Conservation (phyloP, 345 rosid species). For the Kandelia obovata region DNA sequence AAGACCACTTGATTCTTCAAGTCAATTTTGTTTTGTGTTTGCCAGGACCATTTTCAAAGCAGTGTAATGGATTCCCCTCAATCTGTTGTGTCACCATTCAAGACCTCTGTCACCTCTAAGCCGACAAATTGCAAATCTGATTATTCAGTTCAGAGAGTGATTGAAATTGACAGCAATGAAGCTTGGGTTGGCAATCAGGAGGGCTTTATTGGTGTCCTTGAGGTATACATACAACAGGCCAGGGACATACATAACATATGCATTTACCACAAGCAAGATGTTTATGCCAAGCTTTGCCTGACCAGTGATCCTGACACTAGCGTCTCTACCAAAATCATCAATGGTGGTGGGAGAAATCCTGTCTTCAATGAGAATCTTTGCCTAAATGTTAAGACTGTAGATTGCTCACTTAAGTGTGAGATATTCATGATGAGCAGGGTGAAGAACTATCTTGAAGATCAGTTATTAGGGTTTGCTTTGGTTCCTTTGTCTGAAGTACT, state of each 20-base stretch:
- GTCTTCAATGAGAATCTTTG: slow-evolving; percentile 71
- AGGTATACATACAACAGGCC: slow-evolving; percentile 86
- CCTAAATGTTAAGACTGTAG: slow-evolving; percentile 66
- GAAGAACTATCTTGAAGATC: slow-evolving; percentile 95
- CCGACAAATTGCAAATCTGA: slow-evolving; percentile 55
- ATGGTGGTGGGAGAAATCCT: slow-evolving; percentile 98
- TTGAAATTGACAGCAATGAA: slow-evolving; percentile 37
- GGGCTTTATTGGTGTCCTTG: slow-evolving; percentile 59
- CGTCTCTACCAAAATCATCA: slow-evolving; percentile 83
- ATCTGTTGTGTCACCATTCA: slow-evolving; percentile 89
- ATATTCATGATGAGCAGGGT: slow-evolving; percentile 98
- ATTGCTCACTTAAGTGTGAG: slow-evolving; percentile 85
- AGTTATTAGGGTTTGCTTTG: slow-evolving; percentile 82
- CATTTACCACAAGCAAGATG: slow-evolving; percentile 99
- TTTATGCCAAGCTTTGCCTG: slow-evolving; percentile 92
- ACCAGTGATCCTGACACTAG: slow-evolving; percentile 77
- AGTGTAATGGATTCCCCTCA: slow-evolving; percentile 86
- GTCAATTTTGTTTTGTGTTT: slow-evolving; percentile 22
- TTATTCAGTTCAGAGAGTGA: slow-evolving; percentile 40
- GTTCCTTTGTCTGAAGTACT: slow-evolving; percentile 89
- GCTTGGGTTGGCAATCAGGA: slow-evolving; percentile 27
- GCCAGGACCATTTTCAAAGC: slow-evolving; percentile 28
- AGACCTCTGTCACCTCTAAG: slow-evolving; percentile 44
- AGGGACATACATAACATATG: slow-evolving; percentile 98
- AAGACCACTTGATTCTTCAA: slow-evolving; percentile 7